Conservation (phyloP, 768 basidiomycete genomes). For the Pulveroboletus sp. region DNA sequence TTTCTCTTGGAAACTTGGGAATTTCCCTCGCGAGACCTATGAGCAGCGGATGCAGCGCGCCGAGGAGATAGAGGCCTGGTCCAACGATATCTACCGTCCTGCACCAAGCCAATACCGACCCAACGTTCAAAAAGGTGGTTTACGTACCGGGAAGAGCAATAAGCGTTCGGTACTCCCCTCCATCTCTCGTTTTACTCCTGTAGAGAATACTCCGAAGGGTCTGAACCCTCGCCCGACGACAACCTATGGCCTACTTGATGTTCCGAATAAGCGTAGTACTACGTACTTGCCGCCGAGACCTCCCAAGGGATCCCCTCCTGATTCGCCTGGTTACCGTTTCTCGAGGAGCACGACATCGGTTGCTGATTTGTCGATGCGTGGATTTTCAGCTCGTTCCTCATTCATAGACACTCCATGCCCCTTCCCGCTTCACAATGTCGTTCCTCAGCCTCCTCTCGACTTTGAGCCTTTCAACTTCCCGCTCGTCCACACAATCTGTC, state of each 20-base stretch:
- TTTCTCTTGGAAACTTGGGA: constrained; percentile 92
- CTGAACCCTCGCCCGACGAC: constrained; percentile 55
- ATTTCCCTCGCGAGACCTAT: constrained; percentile 91
- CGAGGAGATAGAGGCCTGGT: constrained; percentile 93
- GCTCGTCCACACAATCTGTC: constrained; percentile 87
- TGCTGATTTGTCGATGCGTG: constrained; percentile 37
- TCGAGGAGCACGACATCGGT: constrained; percentile 86
- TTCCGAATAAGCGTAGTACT: constrained; percentile 59
- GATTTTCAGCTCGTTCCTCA: constrained; percentile 39
- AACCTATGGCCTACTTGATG: constrained; percentile 65
- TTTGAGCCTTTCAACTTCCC: constrained; percentile 97
- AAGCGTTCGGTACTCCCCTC: constrained; percentile 65
- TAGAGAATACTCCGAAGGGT: constrained; percentile 58
- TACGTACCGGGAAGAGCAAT: constrained; percentile 45
- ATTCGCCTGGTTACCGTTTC: constrained; percentile 63
- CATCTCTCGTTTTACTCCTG: constrained; percentile 71
- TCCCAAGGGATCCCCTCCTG: constrained; percentile 65
- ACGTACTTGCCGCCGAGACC: constrained; percentile 42
- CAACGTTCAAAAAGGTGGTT: constrained; percentile 76
- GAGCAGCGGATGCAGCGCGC: constrained; percentile 88
- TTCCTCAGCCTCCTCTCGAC: constrained; percentile 88
- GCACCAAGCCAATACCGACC: constrained; percentile 91
- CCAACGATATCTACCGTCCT: constrained; percentile 90
- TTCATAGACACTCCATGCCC: constrained; percentile 79
- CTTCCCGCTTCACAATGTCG: constrained; percentile 87